Base-by-base conservation (phyloP, 2,329 filamentous ascomycete species). In the Orbilia brochopaga region DNA sequence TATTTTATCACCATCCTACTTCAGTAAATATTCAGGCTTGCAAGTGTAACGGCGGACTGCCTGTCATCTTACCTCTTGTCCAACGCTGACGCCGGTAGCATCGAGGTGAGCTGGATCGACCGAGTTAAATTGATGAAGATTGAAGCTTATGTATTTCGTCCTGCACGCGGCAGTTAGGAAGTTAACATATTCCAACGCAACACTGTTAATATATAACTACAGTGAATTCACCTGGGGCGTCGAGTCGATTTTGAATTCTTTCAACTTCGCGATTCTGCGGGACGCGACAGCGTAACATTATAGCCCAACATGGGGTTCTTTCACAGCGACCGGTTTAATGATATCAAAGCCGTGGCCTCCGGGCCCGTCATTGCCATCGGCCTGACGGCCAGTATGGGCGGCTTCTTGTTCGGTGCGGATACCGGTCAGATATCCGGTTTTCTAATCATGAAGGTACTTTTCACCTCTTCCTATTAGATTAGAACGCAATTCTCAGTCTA, bases 351-450 rank as follows among this genome's bases (percentile, higher is more conserved):
- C 52, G 72, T 74, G 40, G 72, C 65, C 37, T 74, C 72, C 6
- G 59, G 55, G 55, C 72, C 72, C 54, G 72, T 74, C 40, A 55
- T 74, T 44, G 24, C 61, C 42, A 74, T 74, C 52, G 72, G 72
- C 23, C 2, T 73, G 27, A 73, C 69, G n/a, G 66, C 65, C 40
- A 69, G 55, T 21, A 69, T 74, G 63, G 59, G 70, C 55, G 61
- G 85, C 53, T 86, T 86, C 78, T 82, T 88, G 72, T 87, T 87
- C 77, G 86, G 86, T 53, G 87, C 87, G 74, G 86, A 87, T 74
- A 87, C 85, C 8, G 86, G 85, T 74, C 84, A 86, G 75, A 86
- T 86, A 58, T 85, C 83, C 5, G 80, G 79, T 44, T 81, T 84
- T 76, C 78, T 84, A 8, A 77, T 83, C 17, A 84, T 84, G 76